Conservation (phyloP, 371 early-diverging fungal species). For the Chytridium lagenaria region DNA sequence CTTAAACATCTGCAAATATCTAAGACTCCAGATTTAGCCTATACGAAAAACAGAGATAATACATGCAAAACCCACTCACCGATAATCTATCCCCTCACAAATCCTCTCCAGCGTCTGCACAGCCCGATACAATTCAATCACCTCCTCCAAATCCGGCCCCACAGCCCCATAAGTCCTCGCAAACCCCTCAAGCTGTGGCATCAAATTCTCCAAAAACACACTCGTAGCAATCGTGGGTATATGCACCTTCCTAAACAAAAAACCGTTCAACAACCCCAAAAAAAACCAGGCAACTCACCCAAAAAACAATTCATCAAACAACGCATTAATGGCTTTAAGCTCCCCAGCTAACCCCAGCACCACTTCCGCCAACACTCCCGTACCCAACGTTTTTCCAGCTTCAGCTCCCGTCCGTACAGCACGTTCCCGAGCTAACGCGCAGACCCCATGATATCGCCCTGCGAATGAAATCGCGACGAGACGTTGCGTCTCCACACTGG, state of each 20-base stretch:
- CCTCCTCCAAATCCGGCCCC: constrained; percentile 39
- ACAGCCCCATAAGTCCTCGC: constrained; percentile 20
- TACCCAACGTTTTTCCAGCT: not conserved
- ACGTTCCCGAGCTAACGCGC: not conserved
- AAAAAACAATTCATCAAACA: constrained; percentile 36
- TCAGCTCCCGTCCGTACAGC: not conserved
- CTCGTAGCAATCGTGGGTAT: constrained; percentile 48
- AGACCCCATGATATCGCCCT: not conserved
- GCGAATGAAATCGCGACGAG: not conserved
- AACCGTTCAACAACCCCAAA: not conserved
- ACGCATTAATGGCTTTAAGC: constrained; percentile 29
- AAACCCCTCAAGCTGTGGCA: constrained; percentile 39
- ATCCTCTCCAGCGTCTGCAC: constrained; percentile 36
- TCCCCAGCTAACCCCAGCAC: constrained; percentile 30
- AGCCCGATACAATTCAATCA: constrained; percentile 43
- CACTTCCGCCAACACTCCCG: constrained; percentile 20
- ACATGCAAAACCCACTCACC: constrained; percentile 16
- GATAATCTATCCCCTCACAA: constrained; percentile 46
- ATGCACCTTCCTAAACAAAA: constrained; percentile 35
- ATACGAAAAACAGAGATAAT: not conserved
- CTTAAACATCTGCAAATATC: constrained; percentile 42
- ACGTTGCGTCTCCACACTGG: not conserved
- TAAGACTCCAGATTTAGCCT: constrained; percentile 9
- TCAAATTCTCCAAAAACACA: constrained; percentile 34
- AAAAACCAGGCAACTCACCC: constrained; percentile 23